These are phyloP conservation scores for Hygrophila difformis DNA, from an alignment of 257 asterid genomes.

Conservation along the genomic window DNA sequence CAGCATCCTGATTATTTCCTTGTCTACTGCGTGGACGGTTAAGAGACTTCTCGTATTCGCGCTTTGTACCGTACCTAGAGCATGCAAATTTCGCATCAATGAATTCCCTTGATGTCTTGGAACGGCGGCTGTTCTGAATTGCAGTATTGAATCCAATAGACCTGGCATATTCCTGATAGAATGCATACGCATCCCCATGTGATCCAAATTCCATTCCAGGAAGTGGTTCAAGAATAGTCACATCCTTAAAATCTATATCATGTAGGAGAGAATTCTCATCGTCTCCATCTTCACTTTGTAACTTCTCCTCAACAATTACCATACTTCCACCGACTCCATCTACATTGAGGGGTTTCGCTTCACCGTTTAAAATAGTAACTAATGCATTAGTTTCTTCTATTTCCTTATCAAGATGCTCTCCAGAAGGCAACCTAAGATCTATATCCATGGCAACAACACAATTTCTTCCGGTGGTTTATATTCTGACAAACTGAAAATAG, in stretches of 20 bases:
- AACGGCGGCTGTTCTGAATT: conserved; percentile 89
- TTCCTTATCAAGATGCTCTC: conserved; percentile 67
- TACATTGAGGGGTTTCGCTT: conserved; percentile 49
- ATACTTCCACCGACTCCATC: conserved; percentile 44
- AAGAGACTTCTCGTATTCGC: conserved; percentile 76
- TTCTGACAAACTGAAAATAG: conserved; percentile 19
- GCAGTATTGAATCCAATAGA: conserved; percentile 89
- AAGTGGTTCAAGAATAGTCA: conserved; percentile 85
- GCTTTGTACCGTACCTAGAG: conserved; percentile 91
- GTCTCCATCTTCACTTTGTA: conserved; percentile 53
- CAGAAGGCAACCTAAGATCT: conserved; percentile 87
- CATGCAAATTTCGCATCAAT: conserved; percentile 97
- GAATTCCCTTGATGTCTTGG: conserved; percentile 83
- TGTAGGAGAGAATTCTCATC: conserved; percentile 39
- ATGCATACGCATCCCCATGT: conserved; percentile 88
- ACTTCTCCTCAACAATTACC: conserved; percentile 44
- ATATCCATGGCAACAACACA: conserved; percentile 56
- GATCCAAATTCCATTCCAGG: conserved; percentile 97
- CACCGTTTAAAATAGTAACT: conserved; percentile 55
- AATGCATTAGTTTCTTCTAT: conserved; percentile 53
- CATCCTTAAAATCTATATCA: conserved; percentile 57
- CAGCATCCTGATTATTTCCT: conserved; percentile 72
- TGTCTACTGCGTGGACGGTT: conserved; percentile 85
- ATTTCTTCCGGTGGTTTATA: conserved; percentile 13
- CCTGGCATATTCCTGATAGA: conserved; percentile 93